Conservation (phyloP, 2,329 filamentous ascomycete species). For the Didymella arachidicola region DNA sequence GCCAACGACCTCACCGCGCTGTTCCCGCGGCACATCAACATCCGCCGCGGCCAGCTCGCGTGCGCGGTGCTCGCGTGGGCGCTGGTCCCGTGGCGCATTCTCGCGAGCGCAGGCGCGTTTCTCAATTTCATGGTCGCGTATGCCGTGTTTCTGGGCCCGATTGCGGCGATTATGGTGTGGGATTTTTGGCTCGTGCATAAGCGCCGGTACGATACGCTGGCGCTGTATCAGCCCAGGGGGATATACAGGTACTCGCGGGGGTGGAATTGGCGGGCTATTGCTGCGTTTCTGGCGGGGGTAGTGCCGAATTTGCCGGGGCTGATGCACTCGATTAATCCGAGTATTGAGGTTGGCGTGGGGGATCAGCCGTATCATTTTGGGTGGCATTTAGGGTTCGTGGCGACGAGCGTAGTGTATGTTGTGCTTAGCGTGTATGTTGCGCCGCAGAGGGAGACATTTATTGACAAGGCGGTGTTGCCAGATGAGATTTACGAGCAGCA, state of each 20-base stretch:
- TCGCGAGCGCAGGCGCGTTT: constrained; percentile 53
- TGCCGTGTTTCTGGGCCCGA: constrained; percentile 70
- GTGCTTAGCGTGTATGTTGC: constrained; percentile 56
- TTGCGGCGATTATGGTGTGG: constrained; percentile 66
- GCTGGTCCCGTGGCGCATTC: constrained; percentile 58
- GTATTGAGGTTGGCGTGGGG: constrained; percentile 56
- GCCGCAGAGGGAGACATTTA: constrained; percentile 60
- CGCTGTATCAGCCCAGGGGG: constrained; percentile 59
- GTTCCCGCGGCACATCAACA: constrained; percentile 62
- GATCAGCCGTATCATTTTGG: constrained; percentile 68
- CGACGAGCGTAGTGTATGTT: constrained; percentile 65
- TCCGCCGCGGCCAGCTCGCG: constrained; percentile 58
- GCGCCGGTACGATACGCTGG: constrained; percentile 60
- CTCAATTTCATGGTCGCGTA: constrained; percentile 71
- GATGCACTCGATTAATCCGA: constrained; percentile 53
- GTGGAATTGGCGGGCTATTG: constrained; percentile 67
- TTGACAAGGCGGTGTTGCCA: constrained; percentile 52
- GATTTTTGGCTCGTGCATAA: constrained; percentile 67
- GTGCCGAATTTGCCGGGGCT: constrained; percentile 66
- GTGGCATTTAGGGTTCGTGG: constrained; percentile 70
- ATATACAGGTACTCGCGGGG: constrained; percentile 62
- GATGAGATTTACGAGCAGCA: constrained; percentile 50
- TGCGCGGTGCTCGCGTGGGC: constrained; percentile 55
- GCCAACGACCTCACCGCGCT: constrained; percentile 63
- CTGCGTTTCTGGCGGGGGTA: constrained; percentile 65